Conservation (phyloP, 768 basidiomycete genomes). For the Boletus tylopilopsis region DNA sequence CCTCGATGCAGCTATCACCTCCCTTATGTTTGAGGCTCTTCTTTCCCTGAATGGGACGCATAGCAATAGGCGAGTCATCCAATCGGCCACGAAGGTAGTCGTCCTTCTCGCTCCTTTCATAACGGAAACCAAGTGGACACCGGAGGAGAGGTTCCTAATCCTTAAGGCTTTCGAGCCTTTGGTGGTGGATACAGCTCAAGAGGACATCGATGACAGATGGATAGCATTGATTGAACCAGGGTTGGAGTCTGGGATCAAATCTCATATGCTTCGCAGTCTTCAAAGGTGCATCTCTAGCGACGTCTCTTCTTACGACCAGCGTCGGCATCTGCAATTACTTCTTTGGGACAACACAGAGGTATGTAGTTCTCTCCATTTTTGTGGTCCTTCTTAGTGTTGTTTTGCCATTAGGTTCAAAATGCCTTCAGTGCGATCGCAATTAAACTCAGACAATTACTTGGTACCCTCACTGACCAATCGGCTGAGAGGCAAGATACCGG, state of each 20-base stretch:
- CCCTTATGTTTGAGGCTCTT: constrained; percentile 66
- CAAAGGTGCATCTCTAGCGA: constrained; percentile 12
- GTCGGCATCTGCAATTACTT: constrained; percentile 47
- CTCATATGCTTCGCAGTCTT: constrained; percentile 43
- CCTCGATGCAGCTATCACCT: constrained; percentile 65
- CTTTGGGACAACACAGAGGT: constrained; percentile 75
- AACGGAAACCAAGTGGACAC: constrained; percentile 45
- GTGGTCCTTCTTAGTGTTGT: neutral
- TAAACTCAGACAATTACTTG: constrained; percentile 41
- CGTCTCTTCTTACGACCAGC: constrained; percentile 11
- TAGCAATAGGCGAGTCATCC: constrained; percentile 58
- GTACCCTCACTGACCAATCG: constrained; percentile 26
- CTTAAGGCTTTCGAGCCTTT: constrained; percentile 66
- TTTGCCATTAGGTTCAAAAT: constrained; percentile 49
- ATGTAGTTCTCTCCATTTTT: constrained; percentile 22
- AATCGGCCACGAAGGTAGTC: constrained; percentile 55
- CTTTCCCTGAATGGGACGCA: constrained; percentile 63
- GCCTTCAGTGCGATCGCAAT: constrained; percentile 30
- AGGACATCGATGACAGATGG: constrained; percentile 31
- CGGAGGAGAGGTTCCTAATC: constrained; percentile 61
- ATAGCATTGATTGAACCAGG: constrained; percentile 47
- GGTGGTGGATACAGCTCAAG: constrained; percentile 38
- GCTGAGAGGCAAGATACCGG: constrained; percentile 22
- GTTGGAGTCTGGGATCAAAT: constrained; percentile 58
- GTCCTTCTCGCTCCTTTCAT: constrained; percentile 41